Evolutionary conservation across 352 stramenopile genomes (phyloP).

Genomic region (Poterioochromonas sp.): DNA sequence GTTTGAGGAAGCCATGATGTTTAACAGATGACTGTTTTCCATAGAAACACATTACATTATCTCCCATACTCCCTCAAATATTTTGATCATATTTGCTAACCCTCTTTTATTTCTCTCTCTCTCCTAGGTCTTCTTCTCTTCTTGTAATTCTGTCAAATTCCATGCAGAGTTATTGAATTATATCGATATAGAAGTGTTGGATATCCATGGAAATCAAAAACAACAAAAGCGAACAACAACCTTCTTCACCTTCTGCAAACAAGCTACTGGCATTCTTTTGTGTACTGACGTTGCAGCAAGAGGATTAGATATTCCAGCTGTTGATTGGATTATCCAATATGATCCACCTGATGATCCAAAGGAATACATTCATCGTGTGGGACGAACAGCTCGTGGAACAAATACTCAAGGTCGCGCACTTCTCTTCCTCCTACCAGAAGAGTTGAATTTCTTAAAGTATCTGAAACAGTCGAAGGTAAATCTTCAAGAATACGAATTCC

Average conservation of each 20-base stretch:
- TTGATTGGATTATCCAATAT: constrained; percentile 98
- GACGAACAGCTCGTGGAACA: constrained; percentile 60
- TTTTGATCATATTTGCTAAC: constrained; percentile 21
- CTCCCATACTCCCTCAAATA: background rate
- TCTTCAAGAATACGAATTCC: constrained; percentile 98
- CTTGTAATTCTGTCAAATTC: constrained; percentile 93
- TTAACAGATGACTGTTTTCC: constrained; percentile 10
- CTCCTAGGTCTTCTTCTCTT: constrained; percentile 66
- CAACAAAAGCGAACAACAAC: constrained; percentile 97
- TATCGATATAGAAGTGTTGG: constrained; percentile 94
- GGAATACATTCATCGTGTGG: constrained; percentile 90
- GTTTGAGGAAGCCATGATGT: background rate
- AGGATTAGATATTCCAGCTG: constrained; percentile 85
- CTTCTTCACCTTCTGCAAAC: constrained; percentile 98
- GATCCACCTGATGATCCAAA: constrained; percentile 94
- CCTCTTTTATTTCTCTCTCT: background rate
- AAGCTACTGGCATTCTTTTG: constrained; percentile 87
- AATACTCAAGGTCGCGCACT: constrained; percentile 80
- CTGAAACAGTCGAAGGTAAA: constrained; percentile 88
- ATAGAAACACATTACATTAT: constrained; percentile 34
- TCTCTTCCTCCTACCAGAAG: constrained; percentile 93
- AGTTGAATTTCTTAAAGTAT: constrained; percentile 95
- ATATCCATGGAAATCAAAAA: constrained; percentile 98
- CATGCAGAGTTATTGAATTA: constrained; percentile 98
- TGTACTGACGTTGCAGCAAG: constrained; percentile 96